Base-by-base conservation (phyloP, 371 early-diverging fungal species). In the Cokeromyces recurvatus region DNA sequence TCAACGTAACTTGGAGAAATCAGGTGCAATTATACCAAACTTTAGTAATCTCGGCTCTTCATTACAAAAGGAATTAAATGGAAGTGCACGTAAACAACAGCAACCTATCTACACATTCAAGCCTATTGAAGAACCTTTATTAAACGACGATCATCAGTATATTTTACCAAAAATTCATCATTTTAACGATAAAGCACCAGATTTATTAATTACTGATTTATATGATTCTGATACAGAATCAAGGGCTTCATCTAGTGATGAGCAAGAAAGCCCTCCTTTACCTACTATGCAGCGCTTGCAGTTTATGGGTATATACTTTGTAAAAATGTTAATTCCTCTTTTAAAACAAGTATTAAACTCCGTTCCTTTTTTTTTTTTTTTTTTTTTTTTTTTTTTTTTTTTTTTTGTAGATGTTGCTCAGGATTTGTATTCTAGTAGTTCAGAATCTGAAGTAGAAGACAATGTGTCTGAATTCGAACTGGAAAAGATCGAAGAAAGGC, bases 1-100 rank as follows among this genome's bases (percentile, higher is more conserved):
- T 0, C 91, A 94, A 51, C 80, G 84, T 29, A 87, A 87, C 19
- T 73, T 98, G 19, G 92, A 93, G 48, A 76, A 76, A 23, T 81
- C 85, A 8, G 90, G 90, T 11, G 84, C 87, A 3, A 50, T 74
- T 5, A 82, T 95, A 79, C 95, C 95, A 10, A 78, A 82, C 35
- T 95, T 95, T 59, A 78, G 74, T 23, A 87, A 86, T 53, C 72
- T 95, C 32, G 82, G 85, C 23, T 72, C 71, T 23, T 84, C 86
- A 6, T 64, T 94, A 5, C 80, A 78, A n/a, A 79, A 79, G 32
- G 91, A 90, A 55, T 54, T 91, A 46, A 37, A 55, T 24, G 43
- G 54, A 5, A 15, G 37, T 4, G 19, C 32, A 22, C 41, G 32
- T 27, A 46, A 32, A 17, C 25, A 4, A 29, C n/a, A n/a, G n/a